Conservation (phyloP, 2,329 filamentous ascomycete genomes). For the Pyrenophora teres region DNA sequence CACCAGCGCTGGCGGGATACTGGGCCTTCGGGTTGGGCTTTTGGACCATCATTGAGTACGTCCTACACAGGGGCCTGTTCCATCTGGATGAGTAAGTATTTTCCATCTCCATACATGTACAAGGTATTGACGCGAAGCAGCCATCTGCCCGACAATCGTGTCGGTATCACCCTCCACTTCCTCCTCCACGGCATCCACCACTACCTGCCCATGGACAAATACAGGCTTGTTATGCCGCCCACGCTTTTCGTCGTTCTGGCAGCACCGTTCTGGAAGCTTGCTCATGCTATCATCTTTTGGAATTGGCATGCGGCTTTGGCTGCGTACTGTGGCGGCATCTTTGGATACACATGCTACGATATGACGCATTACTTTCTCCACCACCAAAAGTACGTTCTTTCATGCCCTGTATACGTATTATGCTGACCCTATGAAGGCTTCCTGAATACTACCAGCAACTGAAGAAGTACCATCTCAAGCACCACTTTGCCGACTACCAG, state of each 20-base stretch:
- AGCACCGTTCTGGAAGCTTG: constrained; percentile 88
- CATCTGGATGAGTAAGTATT: constrained; percentile 82
- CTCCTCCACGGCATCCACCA: constrained; percentile 96
- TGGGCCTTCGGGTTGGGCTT: constrained; percentile 73
- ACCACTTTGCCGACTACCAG: constrained; percentile 98
- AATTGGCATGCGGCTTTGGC: constrained; percentile 81
- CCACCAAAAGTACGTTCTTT: constrained; percentile 72
- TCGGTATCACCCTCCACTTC: constrained; percentile 87
- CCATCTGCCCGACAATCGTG: constrained; percentile 86
- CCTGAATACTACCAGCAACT: constrained; percentile 87
- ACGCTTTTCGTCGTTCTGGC: constrained; percentile 83
- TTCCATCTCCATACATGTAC: neutral
- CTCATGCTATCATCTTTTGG: constrained; percentile 79
- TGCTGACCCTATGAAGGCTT: constrained; percentile 56
- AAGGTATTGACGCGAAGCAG: constrained; percentile 51
- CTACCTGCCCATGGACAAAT: constrained; percentile 98
- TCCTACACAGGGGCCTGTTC: constrained; percentile 87
- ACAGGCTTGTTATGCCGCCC: constrained; percentile 96
- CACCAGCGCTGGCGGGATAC: constrained; percentile 60
- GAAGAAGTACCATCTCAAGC: constrained; percentile 96
- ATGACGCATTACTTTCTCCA: constrained; percentile 98
- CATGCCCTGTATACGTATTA: neutral
- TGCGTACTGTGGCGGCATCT: constrained; percentile 87
- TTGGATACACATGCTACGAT: constrained; percentile 96
- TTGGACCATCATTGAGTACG: constrained; percentile 91